Base-by-base conservation (phyloP, 345 rosid species). In the Eucalyptus fibrosa region DNA sequence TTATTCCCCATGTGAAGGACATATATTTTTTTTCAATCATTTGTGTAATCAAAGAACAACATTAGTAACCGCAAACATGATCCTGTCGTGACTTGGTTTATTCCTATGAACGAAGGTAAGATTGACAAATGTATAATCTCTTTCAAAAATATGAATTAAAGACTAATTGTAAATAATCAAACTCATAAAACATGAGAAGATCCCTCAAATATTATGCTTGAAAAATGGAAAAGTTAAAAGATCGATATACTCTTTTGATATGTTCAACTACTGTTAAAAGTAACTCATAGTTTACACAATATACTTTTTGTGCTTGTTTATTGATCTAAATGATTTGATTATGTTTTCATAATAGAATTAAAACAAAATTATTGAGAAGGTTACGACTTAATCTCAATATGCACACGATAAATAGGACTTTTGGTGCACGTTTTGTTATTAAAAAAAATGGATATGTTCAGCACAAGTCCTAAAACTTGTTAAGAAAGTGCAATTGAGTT, bases 281-380 rank as follows among this genome's bases (percentile, higher is more conserved):
- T 60, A 60, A 60, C 8, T 6, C 69, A 28, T 60, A 3, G 17
- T 6, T 62, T 28, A 7, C 0, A 7, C 1, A 3, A 13, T 28
- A 13, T 62, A 7, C 4, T 62, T 62, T 62, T 62, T 12, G 18
- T 62, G 1, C 69, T 62, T 62, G 16, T 30, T 16, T 30, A 13
- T 62, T 14, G 7, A 30, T 62, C 17, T 62, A 12, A 30, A 30
- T 3, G 69, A 62, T 62, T 30, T 1, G 0, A 62, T 30, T 62
- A 30, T 13, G 30, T 1, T 62, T 0, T 30, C 8, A 0, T 1
- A 62, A 30, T 62, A 62, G 1, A 30, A 62, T 30, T 62, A 12
- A 62, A 62, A 62, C 32, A 14, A 62, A 0, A 62, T 62, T 12
- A 62, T 62, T 12, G 9, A 62, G 9, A 30, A 62, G 8, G 9